A percentile compares a stretch with the other conserved stretches of the same genome.
Conservation (phyloP, 768 basidiomycete genomes). For the Hygrocybe punicea region DNA sequence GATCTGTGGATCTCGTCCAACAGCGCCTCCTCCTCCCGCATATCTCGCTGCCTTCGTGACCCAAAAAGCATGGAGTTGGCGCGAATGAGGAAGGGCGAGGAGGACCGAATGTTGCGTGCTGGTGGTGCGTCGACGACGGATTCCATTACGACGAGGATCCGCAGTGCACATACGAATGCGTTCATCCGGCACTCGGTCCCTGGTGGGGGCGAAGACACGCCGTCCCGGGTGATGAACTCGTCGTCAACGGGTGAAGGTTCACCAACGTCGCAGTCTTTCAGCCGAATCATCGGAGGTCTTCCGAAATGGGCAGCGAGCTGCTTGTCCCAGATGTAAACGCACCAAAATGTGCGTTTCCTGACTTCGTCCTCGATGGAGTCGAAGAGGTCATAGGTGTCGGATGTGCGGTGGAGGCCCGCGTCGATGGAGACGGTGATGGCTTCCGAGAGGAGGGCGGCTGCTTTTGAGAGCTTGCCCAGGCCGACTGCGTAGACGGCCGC, state of each 20-base stretch:
- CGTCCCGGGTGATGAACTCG: conserved; percentile 79
- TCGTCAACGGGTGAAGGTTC: conserved; percentile 86
- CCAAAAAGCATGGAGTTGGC: conserved; percentile 69
- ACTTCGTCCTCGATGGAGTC: conserved; percentile 88
- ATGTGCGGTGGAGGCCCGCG: conserved; percentile 83
- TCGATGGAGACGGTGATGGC: conserved; percentile 85
- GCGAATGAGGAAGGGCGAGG: conserved; percentile 72
- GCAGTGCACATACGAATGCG: conserved; percentile 73
- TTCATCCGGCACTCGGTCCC: conserved; percentile 74
- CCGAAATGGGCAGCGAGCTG: conserved; percentile 88
- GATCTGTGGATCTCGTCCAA: conserved; percentile 74
- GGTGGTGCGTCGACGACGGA: conserved; percentile 82
- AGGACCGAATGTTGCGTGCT: conserved; percentile 54
- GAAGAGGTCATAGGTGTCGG: conserved; percentile 83
- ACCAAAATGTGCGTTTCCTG: conserved; percentile 94
- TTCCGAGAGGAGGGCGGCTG: conserved; percentile 81
- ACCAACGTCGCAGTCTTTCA: conserved; percentile 88
- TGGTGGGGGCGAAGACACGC: conserved; percentile 59
- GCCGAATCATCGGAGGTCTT: conserved; percentile 78
- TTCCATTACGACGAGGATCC: conserved; percentile 86
- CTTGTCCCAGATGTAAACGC: conserved; percentile 95
- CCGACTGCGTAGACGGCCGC: conserved; percentile 94
- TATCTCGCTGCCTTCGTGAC: conserved; percentile 55
- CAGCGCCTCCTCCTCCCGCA: conserved; percentile 76
- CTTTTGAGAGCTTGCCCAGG: conserved; percentile 82